Percentiles rank a stretch among this genome's conserved stretches.
Evolutionary conservation across 2,329 filamentous ascomycete genomes (phyloP).

Genomic region (Dryadomyces sulphureus): DNA sequence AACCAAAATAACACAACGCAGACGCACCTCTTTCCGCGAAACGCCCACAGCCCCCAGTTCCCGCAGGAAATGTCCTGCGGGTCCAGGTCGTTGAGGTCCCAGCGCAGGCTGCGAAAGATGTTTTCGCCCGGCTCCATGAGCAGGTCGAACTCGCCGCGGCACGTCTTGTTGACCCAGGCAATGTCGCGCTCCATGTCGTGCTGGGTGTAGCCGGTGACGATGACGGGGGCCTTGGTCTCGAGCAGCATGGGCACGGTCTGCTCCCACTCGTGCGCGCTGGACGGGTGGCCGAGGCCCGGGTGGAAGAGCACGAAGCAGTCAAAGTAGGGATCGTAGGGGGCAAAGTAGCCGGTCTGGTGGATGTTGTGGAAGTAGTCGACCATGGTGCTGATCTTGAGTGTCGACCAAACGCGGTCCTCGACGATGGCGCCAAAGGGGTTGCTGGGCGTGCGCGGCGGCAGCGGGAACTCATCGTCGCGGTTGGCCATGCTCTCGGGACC

Average conservation of each 20-base stretch:
- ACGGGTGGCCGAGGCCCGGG: constrained; percentile 86
- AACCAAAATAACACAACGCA: too few relatives aligned
- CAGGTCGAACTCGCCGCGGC: constrained; percentile 80
- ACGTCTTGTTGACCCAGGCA: constrained; percentile 75
- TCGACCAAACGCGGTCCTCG: constrained; percentile 75
- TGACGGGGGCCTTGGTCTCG: constrained; percentile 88
- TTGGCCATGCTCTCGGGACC: constrained; percentile 94
- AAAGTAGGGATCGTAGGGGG: constrained; percentile 94
- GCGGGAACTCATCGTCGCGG: constrained; percentile 80
- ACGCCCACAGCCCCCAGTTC: constrained; percentile 96
- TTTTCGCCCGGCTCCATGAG: constrained; percentile 90
- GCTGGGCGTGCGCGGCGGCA: constrained; percentile 66
- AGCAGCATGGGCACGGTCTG: constrained; percentile 78
- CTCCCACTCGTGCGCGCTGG: constrained; percentile 85
- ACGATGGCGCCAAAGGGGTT: constrained; percentile 93
- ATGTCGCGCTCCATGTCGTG: constrained; percentile 90
- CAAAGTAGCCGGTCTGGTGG: constrained; percentile 79
- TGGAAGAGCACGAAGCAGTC: constrained; percentile 97
- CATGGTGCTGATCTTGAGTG: constrained; percentile 93
- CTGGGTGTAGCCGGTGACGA: constrained; percentile 92
- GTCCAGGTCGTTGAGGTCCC: constrained; percentile 94
- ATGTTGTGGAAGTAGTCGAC: constrained; percentile 98
- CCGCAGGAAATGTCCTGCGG: constrained; percentile 88
- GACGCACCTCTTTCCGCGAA: constrained; percentile 80
- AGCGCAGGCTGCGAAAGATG: constrained; percentile 78